A percentile compares a stretch with the other conserved stretches of the same genome.
These are phyloP conservation scores for Naganishia antarctica DNA, from an alignment of 768 basidiomycete genomes.

Conservation along the genomic window DNA sequence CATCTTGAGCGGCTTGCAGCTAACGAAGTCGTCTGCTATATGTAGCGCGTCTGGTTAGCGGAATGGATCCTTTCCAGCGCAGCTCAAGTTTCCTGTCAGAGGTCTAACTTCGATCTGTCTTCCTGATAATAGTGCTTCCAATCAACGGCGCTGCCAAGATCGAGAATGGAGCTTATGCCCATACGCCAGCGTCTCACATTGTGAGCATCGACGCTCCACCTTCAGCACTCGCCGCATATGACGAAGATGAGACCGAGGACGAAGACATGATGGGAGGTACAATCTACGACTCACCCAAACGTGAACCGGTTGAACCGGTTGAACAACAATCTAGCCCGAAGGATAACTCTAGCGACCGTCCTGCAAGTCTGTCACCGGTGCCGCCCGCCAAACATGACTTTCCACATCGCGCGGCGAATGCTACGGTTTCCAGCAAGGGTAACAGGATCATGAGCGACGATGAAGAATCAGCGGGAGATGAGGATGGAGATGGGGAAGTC, in stretches of 20 bases:
- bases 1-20: too few relatives aligned
- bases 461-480: not conserved
- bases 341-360: not conserved
- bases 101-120: not conserved
- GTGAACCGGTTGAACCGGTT: not conserved
- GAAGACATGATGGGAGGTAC: slow-evolving; percentile 19
- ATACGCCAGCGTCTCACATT: slow-evolving; percentile 16
- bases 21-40: too few relatives aligned
- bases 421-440: not conserved
- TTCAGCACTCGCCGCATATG: not conserved
- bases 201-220: not conserved
- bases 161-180: not conserved
- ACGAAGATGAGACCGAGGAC: slow-evolving; percentile 20
- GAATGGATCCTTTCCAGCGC: too few relatives aligned
- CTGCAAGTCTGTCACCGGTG: slow-evolving; percentile 1
- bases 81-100: too few relatives aligned
- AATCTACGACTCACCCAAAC: slow-evolving; percentile 19
- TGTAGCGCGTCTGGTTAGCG: too few relatives aligned
- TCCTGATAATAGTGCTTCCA: not conserved
- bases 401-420: not conserved
- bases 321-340: not conserved
- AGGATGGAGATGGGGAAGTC: slow-evolving; percentile 13
- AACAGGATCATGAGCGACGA: slow-evolving; percentile 19
- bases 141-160: slow-evolving; percentile 10
- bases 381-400: slow-evolving; percentile 10